Evolutionary conservation across 2,329 filamentous ascomycete species (phyloP), one percentile per base, ranked within the genome.

Genomic region (Elsinoe arachidis): DNA sequence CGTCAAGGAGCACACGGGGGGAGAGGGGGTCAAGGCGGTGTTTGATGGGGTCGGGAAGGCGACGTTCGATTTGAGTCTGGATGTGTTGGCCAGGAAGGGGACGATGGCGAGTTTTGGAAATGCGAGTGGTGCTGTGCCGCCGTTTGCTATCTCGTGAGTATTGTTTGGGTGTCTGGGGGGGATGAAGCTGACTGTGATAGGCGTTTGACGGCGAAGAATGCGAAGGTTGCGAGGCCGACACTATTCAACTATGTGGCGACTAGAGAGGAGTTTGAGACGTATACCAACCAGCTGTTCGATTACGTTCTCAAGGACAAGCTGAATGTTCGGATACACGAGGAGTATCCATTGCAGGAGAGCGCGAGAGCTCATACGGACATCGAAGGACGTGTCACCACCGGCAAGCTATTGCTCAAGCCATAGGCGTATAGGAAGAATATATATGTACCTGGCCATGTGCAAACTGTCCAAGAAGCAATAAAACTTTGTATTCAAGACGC

Each of bases 31-130:
- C 2, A 80, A 83, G 61, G 89, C 85, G 9, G 86, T 95, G 26
- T 95, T 90, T 68, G 90, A 96, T 68, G 87, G 88, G 5, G 88
- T 96, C 2, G 91, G 90, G 11, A 89, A 89, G 74, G 79, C 80
- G 51, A 96, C 91, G 0, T 95, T 93, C 73, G 88, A 96, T 63
- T 78, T 81, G 17, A 86, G 85, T 65, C 69, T 96, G 62, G 82
- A 90, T 62, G 80, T 83, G 64, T 78, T 92, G 56, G 87, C 85
- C 63, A 72, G 84, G 61, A 95, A 95, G 75, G 91, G 90, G 4
- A 86, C 78, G 1, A 73, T 95, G 65, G 79, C 90, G 23, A 85
- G 82, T 51, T 95, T 91, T 72, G 90, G 90, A 2, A 95, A 95
- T 72, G 87, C 88, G 6, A 81, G 83, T 71, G 91, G 90, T 4